Conservation (phyloP, 164 flowering plant genomes). For the Macadamia integrifolia region DNA sequence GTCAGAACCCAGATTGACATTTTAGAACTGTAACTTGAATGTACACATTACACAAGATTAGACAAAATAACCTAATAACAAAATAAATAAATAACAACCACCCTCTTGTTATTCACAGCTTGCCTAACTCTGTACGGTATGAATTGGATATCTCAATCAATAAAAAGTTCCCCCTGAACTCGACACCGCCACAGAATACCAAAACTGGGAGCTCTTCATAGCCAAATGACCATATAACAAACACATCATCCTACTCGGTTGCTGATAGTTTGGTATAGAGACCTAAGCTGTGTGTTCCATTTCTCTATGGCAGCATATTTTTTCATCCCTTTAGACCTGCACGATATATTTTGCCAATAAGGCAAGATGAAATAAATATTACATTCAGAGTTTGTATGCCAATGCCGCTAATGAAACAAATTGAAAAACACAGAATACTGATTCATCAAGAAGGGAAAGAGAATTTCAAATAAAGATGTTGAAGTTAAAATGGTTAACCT, state of each 20-base stretch:
- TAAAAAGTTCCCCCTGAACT: background rate
- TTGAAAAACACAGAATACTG: background rate
- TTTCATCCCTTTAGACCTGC: conserved; percentile 94
- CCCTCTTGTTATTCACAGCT: conserved; percentile 12
- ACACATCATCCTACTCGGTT: conserved; percentile 51
- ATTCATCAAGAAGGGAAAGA: background rate
- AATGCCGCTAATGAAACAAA: background rate
- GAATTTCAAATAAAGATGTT: background rate
- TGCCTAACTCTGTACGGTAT: background rate
- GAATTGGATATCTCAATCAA: background rate
- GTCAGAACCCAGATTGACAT: too few relatives aligned
- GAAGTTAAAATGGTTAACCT: conserved; percentile 29
- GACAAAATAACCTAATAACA: background rate
- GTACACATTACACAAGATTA: background rate
- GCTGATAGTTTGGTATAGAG: conserved; percentile 67
- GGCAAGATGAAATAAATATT: background rate
- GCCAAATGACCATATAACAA: background rate
- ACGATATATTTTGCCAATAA: background rate
- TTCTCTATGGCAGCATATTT: conserved; percentile 88
- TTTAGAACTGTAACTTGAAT: background rate
- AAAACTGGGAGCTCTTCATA: background rate
- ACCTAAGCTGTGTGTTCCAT: conserved; percentile 92
- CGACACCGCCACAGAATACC: background rate
- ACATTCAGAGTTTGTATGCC: too few relatives aligned
- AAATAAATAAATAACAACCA: background rate